A percentile compares a stretch with the other conserved stretches of the same genome.
These are phyloP conservation scores for Agaricus sinodeliciosus DNA, from an alignment of 768 basidiomycete genomes.

Conservation along the genomic window DNA sequence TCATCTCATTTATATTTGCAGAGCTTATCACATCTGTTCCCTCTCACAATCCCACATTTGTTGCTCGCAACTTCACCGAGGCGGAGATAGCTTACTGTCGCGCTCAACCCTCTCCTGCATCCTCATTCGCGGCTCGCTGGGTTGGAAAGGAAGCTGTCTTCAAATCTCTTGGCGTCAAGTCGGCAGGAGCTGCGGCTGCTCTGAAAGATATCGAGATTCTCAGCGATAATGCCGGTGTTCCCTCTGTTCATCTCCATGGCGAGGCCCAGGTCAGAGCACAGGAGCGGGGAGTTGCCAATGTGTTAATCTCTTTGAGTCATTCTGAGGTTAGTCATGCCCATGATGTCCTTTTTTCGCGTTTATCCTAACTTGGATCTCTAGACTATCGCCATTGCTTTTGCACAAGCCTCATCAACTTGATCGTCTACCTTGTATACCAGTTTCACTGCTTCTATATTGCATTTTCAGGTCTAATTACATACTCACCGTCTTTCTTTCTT, in stretches of 20 bases:
- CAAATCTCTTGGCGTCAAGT: conserved; percentile 87
- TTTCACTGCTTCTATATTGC: background rate
- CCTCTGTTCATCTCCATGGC: conserved; percentile 70
- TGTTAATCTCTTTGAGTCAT: conserved; percentile 87
- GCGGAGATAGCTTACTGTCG: conserved; percentile 83
- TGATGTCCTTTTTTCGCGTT: background rate
- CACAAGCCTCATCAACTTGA: conserved; percentile 50
- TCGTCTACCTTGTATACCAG: conserved; percentile 3
- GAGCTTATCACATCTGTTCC: conserved; percentile 93
- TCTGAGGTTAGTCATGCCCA: conserved; percentile 61
- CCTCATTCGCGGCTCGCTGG: conserved; percentile 97
- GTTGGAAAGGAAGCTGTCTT: conserved; percentile 96
- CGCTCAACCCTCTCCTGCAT: conserved; percentile 75
- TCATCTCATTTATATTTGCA: conserved; percentile 19
- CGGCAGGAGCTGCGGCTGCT: conserved; percentile 89
- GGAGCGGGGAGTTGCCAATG: conserved; percentile 61
- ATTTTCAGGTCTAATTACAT: background rate
- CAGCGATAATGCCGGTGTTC: conserved; percentile 70
- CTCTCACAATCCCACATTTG: conserved; percentile 80
- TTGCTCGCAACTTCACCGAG: conserved; percentile 89
- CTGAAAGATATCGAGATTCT: conserved; percentile 98
- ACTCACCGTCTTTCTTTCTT: background rate
- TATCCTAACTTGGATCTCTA: conserved; percentile 22
- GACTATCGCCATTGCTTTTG: conserved; percentile 85
- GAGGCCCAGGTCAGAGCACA: conserved; percentile 73